Percentiles rank a stretch among this genome's conserved stretches.
These are phyloP conservation scores for Delphinella strobiligena DNA, from an alignment of 2,329 filamentous ascomycete genomes.

Conservation along the genomic window DNA sequence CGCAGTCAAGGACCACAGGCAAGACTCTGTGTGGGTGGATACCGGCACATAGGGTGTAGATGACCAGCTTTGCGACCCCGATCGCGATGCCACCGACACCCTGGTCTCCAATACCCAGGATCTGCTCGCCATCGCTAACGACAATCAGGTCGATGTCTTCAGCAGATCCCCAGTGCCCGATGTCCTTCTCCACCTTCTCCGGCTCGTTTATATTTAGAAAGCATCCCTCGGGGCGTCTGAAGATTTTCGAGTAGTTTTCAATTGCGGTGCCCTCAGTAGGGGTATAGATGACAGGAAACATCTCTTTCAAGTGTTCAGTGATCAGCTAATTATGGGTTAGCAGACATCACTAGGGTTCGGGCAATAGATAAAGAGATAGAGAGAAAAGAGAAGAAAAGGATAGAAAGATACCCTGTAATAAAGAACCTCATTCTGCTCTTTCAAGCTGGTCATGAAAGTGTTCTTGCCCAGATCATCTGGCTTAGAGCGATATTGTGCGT, in stretches of 20 bases:
- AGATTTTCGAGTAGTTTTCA: constrained; percentile 67
- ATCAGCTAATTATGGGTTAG: too few species aligned
- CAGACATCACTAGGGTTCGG: too few species aligned
- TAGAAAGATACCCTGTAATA: constrained; percentile 53
- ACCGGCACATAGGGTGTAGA: constrained; percentile 78
- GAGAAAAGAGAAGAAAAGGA: not conserved
- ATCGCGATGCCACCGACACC: constrained; percentile 78
- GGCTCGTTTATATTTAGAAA: constrained; percentile 64
- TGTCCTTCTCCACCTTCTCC: constrained; percentile 51
- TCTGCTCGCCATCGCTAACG: constrained; percentile 60
- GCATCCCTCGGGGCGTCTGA: constrained; percentile 67
- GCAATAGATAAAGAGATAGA: too few species aligned
- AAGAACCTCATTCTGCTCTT: constrained; percentile 73
- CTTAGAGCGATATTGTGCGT: constrained; percentile 60
- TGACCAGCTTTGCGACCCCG: constrained; percentile 67
- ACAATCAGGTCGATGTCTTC: constrained; percentile 84
- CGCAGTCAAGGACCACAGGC: constrained; percentile 74
- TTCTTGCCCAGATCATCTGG: constrained; percentile 65
- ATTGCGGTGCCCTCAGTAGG: constrained; percentile 86
- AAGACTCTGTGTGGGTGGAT: constrained; percentile 68
- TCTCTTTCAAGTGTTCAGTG: constrained; percentile 67
- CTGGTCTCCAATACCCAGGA: constrained; percentile 81
- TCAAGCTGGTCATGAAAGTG: constrained; percentile 74
- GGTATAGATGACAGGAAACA: constrained; percentile 86
- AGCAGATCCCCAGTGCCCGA: constrained; percentile 54